Percentiles rank a stretch among this genome's conserved stretches.
Evolutionary conservation across 257 asterid genomes (phyloP).

Genomic region (Paraleonurus japonicus): DNA sequence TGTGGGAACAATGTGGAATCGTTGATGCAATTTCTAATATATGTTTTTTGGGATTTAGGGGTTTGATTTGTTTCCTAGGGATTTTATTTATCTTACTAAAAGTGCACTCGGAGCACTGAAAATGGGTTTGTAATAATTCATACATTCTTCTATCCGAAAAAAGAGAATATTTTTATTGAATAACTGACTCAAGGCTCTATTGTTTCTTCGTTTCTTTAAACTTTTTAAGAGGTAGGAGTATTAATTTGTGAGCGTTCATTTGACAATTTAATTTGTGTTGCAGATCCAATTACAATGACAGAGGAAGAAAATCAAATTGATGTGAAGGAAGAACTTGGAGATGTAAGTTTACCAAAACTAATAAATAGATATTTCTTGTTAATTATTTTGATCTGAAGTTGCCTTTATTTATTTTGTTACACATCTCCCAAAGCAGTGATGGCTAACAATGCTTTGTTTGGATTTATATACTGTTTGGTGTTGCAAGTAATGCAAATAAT

Average conservation of each 20-base stretch:
- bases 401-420: background rate
- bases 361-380: background rate
- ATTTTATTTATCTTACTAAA: background rate
- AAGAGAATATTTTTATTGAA: background rate
- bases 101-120: background rate
- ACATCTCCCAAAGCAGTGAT: background rate
- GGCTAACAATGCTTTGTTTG: background rate
- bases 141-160: background rate
- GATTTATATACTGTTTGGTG: background rate
- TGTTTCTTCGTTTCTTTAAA: background rate
- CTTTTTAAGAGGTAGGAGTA: background rate
- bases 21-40: background rate
- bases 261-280: slow-evolving; percentile 3
- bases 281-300: slow-evolving; percentile 45
- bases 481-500: background rate
- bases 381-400: background rate
- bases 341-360: slow-evolving; percentile 37
- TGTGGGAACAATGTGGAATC: background rate
- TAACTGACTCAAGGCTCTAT: background rate
- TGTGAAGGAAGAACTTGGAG: slow-evolving; percentile 50
- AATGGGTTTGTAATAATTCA: no score
- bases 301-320: slow-evolving; percentile 54
- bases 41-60: background rate
- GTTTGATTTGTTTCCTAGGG: background rate
- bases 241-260: background rate